Evolutionary conservation across 331 rosid genomes (phyloP), one percentile per base, ranked within the genome.

Genomic region (Stylosanthes scabra): DNA sequence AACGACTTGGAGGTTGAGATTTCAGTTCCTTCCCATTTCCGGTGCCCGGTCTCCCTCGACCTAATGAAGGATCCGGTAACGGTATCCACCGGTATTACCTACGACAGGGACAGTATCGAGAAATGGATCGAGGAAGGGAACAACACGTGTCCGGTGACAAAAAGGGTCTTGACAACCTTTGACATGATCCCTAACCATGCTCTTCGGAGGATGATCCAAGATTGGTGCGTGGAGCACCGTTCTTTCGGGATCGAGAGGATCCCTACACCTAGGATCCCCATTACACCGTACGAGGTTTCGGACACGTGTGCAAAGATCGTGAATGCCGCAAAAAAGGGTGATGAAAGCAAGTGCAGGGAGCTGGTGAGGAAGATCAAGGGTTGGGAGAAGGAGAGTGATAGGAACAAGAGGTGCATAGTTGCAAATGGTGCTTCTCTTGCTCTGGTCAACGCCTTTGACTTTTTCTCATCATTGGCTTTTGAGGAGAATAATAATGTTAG

Each of bases 41-140:
- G 88, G 28, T 93, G 96, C 55, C 97, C 95, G 25, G 84, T 93
- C 3, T 74, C 93, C 2, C 86, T 91, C 13, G 98, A 89, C 50
- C 59, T 91, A 71, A 93, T 93, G 96, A 89, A 82, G 27, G 97
- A 93, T 25, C 98, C 98, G 0, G 97, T 93, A 11, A 91, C 94
- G 1, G 34, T 93, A 12, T 73, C 79, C 3, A 91, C 97, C 0
- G 98, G 98, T 8, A 89, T 93, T 42, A 86, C 98, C 58, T 91
- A 87, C 68, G 97, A 93, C 75, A 69, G 98, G 8, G 91, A 84
- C 10, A 89, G 92, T 85, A 89, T 91, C 66, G 97, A 93, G 81
- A 83, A 74, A 62, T 93, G 98, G 98, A 66, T 93, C 15, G 93
- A 93, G 3, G 51, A 83, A 0, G 96, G 93, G 1, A 89, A 88